Percentiles rank a stretch among this genome's conserved stretches.
These are phyloP conservation scores for Xerophyta viscosa DNA, from an alignment of 106 monocot species.

Conservation along the genomic window DNA sequence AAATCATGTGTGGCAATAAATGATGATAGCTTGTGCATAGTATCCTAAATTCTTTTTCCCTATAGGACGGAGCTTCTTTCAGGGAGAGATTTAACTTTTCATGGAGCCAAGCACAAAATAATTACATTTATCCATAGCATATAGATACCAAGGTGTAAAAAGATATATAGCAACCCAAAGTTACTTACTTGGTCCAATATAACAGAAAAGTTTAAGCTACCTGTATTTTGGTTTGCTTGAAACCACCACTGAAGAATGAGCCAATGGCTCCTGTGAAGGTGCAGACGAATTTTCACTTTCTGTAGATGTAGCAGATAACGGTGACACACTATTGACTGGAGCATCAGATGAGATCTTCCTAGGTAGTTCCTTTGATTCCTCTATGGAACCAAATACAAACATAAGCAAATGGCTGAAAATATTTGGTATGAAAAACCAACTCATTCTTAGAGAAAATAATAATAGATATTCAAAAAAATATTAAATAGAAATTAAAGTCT, in stretches of 20 bases:
- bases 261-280: neutral
- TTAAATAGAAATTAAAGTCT: neutral
- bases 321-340: conserved; percentile 5
- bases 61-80: too few species aligned
- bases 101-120: too few species aligned
- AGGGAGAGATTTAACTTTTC: too few species aligned
- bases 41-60: too few species aligned
- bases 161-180: too few species aligned
- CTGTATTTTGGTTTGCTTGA: conserved; percentile 44
- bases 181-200: too few species aligned
- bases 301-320: conserved; percentile 3
- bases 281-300: conserved; percentile 11
- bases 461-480: neutral
- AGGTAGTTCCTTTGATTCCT: conserved; percentile 23
- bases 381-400: conserved; percentile 21
- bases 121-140: too few species aligned
- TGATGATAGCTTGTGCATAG: too few species aligned
- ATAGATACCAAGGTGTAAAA: too few species aligned
- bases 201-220: conserved; percentile 12
- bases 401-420: neutral
- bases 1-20: too few species aligned
- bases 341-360: conserved; percentile 5
- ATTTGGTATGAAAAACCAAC: too few species aligned
- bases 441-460: neutral
- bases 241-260: neutral